These are phyloP conservation scores for Arthroderma uncinatum DNA, from an alignment of 2,329 filamentous ascomycete genomes.

Conservation along the genomic window DNA sequence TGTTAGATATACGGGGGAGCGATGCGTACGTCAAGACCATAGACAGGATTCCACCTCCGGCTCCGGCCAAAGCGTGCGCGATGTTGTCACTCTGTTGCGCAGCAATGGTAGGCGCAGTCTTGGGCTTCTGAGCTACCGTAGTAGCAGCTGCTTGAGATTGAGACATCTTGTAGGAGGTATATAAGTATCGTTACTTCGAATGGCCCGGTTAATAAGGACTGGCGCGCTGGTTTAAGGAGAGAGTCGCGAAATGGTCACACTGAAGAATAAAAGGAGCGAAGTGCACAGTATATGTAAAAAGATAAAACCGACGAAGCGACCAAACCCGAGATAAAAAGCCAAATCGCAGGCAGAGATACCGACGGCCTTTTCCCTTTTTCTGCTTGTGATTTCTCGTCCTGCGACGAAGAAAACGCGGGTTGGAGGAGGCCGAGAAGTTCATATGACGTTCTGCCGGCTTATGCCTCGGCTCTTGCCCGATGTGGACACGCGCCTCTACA, in stretches of 20 bases:
- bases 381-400: conserved; percentile 1
- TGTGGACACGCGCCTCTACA: background rate
- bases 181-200: too few relatives aligned
- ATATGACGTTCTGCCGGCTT: background rate
- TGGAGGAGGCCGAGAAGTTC: background rate
- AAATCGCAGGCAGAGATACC: background rate
- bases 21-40: conserved; percentile 67
- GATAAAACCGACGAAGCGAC: background rate
- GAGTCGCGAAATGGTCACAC: background rate
- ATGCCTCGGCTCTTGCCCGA: background rate
- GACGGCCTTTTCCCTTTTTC: background rate
- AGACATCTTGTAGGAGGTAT: conserved; percentile 26
- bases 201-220: too few relatives aligned
- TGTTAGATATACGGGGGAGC: background rate
- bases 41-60: conserved; percentile 84
- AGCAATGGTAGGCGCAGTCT: conserved; percentile 44
- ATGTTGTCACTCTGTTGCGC: conserved; percentile 91
- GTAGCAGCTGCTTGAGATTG: conserved; percentile 17
- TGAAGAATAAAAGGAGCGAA: background rate
- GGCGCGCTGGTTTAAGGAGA: background rate
- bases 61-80: conserved; percentile 83
- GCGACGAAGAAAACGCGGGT: background rate
- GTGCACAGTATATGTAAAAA: background rate
- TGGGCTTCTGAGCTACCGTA: conserved; percentile 27
- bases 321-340: background rate